Evolutionary conservation across 805 yeast species (phyloP).

Genomic region (Nakazawaea siamensis): DNA sequence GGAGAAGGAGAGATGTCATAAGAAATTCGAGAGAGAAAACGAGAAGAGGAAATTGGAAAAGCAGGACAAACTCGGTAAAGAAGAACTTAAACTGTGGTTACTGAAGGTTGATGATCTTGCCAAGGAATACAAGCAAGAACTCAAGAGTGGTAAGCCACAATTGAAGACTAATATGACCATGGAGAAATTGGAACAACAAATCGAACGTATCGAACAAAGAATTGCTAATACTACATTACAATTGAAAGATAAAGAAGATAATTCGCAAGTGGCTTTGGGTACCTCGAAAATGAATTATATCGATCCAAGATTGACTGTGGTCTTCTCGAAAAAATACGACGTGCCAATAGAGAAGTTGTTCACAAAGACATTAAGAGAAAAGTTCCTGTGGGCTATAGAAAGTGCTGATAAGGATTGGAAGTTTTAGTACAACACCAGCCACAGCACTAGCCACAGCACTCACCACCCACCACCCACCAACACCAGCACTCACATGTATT

Average conservation of each 20-base stretch:
- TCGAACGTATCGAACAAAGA: conserved; percentile 65
- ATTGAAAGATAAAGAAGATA: conserved; percentile 87
- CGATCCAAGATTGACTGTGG: conserved; percentile 86
- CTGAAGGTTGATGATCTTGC: conserved; percentile 44
- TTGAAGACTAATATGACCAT: conserved; percentile 42
- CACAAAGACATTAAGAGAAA: conserved; percentile 84
- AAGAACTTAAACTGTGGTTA: conserved; percentile 51
- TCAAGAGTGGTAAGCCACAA: conserved; percentile 49
- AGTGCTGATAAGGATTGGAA: conserved; percentile 84
- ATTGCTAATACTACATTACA: conserved; percentile 63
- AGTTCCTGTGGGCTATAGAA: conserved; percentile 94
- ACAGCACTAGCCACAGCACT: background rate
- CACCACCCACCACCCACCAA: background rate
- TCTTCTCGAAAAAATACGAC: conserved; percentile 74
- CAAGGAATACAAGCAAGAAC: conserved; percentile 46
- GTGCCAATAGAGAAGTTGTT: conserved; percentile 92
- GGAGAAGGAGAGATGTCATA: conserved; percentile 55
- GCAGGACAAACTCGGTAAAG: conserved; percentile 42
- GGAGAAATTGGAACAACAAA: conserved; percentile 66
- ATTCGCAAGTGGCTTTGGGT: conserved; percentile 86
- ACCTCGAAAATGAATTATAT: conserved; percentile 93
- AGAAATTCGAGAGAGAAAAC: conserved; percentile 67
- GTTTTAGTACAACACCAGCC: conserved; percentile 34
- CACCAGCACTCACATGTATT: too few species aligned
- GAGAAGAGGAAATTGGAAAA: conserved; percentile 59